Conservation (phyloP, 140 eudicot species). For the Ambrosia hybrid region DNA sequence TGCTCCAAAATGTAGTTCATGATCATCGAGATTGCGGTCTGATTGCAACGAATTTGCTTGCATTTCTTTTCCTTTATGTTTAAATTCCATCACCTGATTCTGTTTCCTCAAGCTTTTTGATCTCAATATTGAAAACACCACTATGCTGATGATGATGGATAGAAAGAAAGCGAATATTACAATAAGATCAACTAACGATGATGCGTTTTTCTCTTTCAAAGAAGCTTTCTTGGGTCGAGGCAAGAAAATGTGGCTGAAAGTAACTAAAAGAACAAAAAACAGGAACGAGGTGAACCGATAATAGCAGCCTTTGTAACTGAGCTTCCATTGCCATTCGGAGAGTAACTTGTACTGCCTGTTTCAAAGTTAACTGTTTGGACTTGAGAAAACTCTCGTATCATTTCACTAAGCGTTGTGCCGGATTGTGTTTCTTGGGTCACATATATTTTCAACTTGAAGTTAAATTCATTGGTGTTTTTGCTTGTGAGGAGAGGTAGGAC, state of each 20-base stretch:
- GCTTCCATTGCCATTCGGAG: slow-evolving; percentile 53
- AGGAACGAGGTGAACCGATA: slow-evolving; percentile 40
- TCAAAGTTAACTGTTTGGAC: slow-evolving; percentile 40
- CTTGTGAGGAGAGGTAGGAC: slow-evolving; percentile 53
- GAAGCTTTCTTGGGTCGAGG: slow-evolving; percentile 40
- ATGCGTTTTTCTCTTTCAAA: slow-evolving; percentile 44
- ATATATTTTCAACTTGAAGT: slow-evolving; percentile 51
- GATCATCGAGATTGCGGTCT: slow-evolving; percentile 43
- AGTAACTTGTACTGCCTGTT: slow-evolving; percentile 32
- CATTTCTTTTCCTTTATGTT: slow-evolving; percentile 35
- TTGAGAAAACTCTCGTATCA: slow-evolving; percentile 54
- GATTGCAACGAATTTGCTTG: slow-evolving; percentile 39
- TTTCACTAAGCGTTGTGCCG: slow-evolving; percentile 45
- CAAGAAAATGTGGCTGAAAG: slow-evolving; percentile 48
- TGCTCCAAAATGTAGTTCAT: slow-evolving; percentile 68
- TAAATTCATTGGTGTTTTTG: slow-evolving; percentile 28
- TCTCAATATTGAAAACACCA: slow-evolving; percentile 42
- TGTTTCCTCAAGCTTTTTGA: slow-evolving; percentile 41
- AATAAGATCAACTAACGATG: slow-evolving; percentile 56
- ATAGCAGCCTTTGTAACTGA: slow-evolving; percentile 48
- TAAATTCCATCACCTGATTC: slow-evolving; percentile 22
- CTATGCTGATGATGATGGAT: slow-evolving; percentile 41
- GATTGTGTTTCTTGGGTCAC: slow-evolving; percentile 76
- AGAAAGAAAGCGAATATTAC: slow-evolving; percentile 54
- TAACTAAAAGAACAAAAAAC: slow-evolving; percentile 44